Evolutionary conservation across 2,329 filamentous ascomycete genomes (phyloP), one percentile per base, ranked within the genome.

Genomic region (Aspergillus quadrilineatus): DNA sequence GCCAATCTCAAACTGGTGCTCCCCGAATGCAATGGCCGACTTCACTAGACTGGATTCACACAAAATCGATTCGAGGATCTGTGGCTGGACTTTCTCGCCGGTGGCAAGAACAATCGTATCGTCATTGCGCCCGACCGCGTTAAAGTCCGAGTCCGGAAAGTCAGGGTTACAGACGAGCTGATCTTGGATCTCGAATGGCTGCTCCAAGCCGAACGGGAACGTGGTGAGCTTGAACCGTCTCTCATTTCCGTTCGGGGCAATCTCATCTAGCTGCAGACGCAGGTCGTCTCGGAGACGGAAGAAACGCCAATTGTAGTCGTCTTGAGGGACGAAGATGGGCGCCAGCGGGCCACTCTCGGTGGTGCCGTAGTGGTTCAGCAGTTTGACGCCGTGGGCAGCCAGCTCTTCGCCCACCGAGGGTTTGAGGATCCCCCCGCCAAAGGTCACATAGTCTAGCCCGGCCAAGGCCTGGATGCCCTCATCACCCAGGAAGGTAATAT

Each of bases 141-240:
- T 26, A 14, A 56, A 28, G 9, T 51, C 48, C 3, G 14, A 30
- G 2, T 17, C 28, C 5, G 10, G 10, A 5, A 2, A 12, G 8
- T 12, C 6, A 1, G 50, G 37, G 32, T 50, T 44, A 9, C 50
- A n/a, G 5, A 49, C 26, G 10, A 57, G 44, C 15, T 29, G 17
- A 22, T 57, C 55, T 45, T 53, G 50, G 6, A 57, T 17, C 45
- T 57, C 55, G n/a, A 53, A 53, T 2, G 28, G 37, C 14, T 34
- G 4, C 12, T 30, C 39, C 50, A 29, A 44, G 10, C 55, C 55
- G n/a, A 57, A 57, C 1, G 55, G 55, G 12, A n/a, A 36, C 6
- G 26, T 46, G 4, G 37, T 46, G 9, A 55, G 22, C 26, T 44
- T 50, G 8, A 34, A 53, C 6, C 15, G 29, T 7, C 43, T 22